Conservation (phyloP, 495 filamentous ascomycete genomes). For the Penicillium bialowiezense region DNA sequence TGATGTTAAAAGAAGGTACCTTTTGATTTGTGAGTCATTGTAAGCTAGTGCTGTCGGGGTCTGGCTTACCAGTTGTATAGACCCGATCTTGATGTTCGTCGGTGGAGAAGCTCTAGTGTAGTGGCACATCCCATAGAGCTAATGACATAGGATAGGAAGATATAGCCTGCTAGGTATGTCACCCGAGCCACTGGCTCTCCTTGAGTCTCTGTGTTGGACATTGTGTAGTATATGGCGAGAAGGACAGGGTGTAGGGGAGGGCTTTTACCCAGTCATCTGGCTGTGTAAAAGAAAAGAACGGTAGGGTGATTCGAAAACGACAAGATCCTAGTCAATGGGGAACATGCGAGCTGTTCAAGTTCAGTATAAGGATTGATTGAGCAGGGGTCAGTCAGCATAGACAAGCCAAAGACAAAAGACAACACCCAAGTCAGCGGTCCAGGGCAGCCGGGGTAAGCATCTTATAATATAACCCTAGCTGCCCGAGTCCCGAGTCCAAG, state of each 20-base stretch:
- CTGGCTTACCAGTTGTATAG: constrained; percentile 63
- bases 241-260: neutral
- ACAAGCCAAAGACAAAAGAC: too few relatives aligned
- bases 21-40: constrained; percentile 21
- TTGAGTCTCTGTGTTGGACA: constrained; percentile 17
- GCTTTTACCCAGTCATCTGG: neutral
- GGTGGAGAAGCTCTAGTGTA: constrained; percentile 78
- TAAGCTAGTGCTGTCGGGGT: neutral
- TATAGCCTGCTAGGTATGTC: constrained; percentile 58
- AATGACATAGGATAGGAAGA: constrained; percentile 74
- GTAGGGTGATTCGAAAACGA: neutral
- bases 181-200: constrained; percentile 14
- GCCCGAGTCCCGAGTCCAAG: neutral
- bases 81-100: constrained; percentile 64
- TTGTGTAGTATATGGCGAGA: constrained; percentile 6
- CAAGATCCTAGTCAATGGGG: neutral
- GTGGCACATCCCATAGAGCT: constrained; percentile 74
- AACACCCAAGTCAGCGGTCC: neutral
- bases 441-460: neutral
- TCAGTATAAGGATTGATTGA: too few relatives aligned
- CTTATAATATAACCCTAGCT: neutral
- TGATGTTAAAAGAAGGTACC: constrained; percentile 68
- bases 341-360: too few relatives aligned
- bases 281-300: neutral
- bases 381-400: too few relatives aligned